Percentiles rank a stretch among this genome's conserved stretches.
Evolutionary conservation across 306 rosid genomes (phyloP).

Genomic region (Quillaja saponaria): DNA sequence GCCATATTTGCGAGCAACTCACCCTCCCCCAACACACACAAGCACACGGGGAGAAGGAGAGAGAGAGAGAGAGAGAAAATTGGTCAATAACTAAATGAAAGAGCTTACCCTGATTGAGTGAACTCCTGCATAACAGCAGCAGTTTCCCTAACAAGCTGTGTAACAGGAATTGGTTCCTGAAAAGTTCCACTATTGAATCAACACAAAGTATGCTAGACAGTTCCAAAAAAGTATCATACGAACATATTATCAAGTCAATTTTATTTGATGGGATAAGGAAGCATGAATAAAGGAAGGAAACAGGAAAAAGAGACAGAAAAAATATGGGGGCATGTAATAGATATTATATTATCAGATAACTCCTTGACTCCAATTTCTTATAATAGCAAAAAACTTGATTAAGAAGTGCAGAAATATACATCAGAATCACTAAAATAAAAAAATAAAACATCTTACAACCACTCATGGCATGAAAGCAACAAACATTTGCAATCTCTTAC

Average conservation of each 20-base stretch:
- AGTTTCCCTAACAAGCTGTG: constrained; percentile 96
- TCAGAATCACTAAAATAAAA: neutral
- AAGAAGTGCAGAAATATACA: neutral
- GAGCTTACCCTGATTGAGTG: constrained; percentile 87
- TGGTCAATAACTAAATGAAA: neutral
- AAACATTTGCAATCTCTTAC: no score
- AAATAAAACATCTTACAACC: neutral
- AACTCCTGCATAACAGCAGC: constrained; percentile 98
- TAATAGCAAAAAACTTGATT: neutral
- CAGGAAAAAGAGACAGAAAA: neutral
- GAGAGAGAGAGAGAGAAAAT: no score
- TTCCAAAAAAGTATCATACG: neutral
- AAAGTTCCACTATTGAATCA: constrained; percentile 6
- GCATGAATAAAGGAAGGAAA: neutral
- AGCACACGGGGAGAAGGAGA: no score
- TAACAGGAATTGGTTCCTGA: constrained; percentile 93
- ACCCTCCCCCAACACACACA: neutral
- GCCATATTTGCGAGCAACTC: neutral
- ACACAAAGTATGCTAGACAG: neutral
- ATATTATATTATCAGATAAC: no score
- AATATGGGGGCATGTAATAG: neutral
- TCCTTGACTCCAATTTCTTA: no score
- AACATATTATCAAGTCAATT: neutral
- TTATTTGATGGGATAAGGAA: neutral
- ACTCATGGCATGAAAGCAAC: no score